Percentiles rank a stretch among this genome's conserved stretches.
Conservation (phyloP, 768 basidiomycete genomes). For the Chalciporus pseudorubinellus region DNA sequence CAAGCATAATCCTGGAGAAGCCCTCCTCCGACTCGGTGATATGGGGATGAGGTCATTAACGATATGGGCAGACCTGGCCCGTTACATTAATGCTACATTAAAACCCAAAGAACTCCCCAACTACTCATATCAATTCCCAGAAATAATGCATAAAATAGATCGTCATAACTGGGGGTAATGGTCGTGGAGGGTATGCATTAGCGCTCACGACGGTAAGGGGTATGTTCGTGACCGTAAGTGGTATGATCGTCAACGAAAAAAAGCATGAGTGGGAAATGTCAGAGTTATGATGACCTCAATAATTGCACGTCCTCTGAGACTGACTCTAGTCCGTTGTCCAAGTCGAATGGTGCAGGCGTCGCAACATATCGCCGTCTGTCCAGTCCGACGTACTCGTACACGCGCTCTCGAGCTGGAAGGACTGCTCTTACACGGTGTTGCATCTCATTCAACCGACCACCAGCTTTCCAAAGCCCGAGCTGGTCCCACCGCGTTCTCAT, state of each 20-base stretch:
- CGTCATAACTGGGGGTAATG: not conserved
- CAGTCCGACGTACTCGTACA: constrained; percentile 33
- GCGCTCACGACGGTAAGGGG: not conserved
- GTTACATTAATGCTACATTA: not conserved
- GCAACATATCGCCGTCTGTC: not conserved
- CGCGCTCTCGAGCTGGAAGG: constrained; percentile 26
- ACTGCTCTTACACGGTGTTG: constrained; percentile 30
- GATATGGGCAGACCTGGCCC: not conserved
- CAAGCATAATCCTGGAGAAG: too few species aligned
- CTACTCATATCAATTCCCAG: not conserved
- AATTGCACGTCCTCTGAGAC: not conserved
- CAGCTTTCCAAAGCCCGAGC: constrained; percentile 22
- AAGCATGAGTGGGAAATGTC: constrained; percentile 3
- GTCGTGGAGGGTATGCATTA: not conserved
- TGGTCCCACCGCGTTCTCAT: constrained; percentile 31
- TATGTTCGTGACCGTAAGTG: too few species aligned
- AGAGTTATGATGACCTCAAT: constrained; percentile 11
- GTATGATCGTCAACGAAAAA: constrained; percentile 20
- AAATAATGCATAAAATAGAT: not conserved
- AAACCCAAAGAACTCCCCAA: not conserved
- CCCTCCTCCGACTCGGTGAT: too few species aligned
- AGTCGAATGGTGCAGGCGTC: not conserved
- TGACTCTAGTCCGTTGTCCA: not conserved
- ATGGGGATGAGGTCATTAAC: too few species aligned
- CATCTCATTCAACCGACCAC: constrained; percentile 26